Evolutionary conservation across 2,329 filamentous ascomycete species (phyloP), one percentile per base, ranked within the genome.

Genomic region (Xylariaceae sp.): DNA sequence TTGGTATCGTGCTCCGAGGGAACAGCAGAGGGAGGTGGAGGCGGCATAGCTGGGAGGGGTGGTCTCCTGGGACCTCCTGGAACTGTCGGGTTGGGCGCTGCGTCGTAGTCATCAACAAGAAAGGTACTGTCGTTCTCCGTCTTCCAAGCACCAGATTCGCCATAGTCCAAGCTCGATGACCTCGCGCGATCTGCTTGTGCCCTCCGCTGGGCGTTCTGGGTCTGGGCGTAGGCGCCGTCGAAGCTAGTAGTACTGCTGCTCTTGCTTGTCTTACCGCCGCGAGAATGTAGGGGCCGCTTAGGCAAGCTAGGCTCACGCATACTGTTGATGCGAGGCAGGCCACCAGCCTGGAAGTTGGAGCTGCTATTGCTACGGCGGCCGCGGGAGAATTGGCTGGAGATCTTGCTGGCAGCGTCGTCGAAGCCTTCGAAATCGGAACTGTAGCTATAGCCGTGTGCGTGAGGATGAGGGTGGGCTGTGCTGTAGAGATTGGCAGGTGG

Each of bases 11-110:
- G 54, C 11, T 73, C 68, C 11, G 70, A 66, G 12, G 66, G 67
- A 53, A 64, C 70, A 38, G 62, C 62, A 57, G 64, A 67, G 53
- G 59, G 62, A 5, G 60, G 54, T 25, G 62, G 54, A 35, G 65
- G 60, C 20, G 74, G 67, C 45, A 71, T 68, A 6, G 66, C 61
- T 16, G 62, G 58, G 35, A 54, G 35, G 23, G 54, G 47, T 22
- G 46, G 41, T 34, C 70, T 70, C 48, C 89, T 81, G 45, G 91
- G 88, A 5, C 91, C 91, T 39, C 77, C 85, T 25, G 88, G 89
- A 27, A 96, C 76, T 22, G 83, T 91, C 5, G 92, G 92, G 29
- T 85, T 92, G 12, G 92, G 91, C 21, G 90, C 91, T 41, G 89
- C 86, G 62, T 93, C 86, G 67, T 85, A 82, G 57, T 85, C 79